Base-by-base conservation (phyloP, 2,329 filamentous ascomycete genomes). In the Aulographum hederae region DNA sequence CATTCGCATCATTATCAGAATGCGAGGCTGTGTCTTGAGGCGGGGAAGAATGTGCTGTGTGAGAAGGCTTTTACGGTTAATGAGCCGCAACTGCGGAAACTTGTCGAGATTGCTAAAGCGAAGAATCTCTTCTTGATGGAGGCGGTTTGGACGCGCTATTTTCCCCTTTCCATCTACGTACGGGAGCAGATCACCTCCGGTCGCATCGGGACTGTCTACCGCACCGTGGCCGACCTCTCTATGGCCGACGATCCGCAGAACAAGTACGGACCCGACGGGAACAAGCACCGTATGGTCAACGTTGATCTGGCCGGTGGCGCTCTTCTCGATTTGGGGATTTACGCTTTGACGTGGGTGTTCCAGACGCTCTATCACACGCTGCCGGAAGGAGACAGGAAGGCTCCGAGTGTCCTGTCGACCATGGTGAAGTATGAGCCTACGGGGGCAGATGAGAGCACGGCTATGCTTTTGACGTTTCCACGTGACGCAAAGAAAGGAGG, bases 1-100 rank as follows among this genome's bases (percentile, higher is more conserved):
- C 84, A 92, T 58, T 85, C 78, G 44, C 84, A 92, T 53, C 84
- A 93, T 60, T 92, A 85, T 60, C 81, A 91, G 52, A 86, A 93
- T 56, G 69, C 72, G 39, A 80, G 84, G 69, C 67, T 91, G n/a
- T 78, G 74, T 27, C 63, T 93, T 25, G 68, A 80, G 41, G 78
- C 78, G 5, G 78, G 80, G 45, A 93, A 92, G 63, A 67, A 86
- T 45, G 81, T 93, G 18, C 67, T 93, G 20, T 92, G 82, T 53
- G 84, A 93, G 55, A 93, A 93, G 63, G 71, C 84, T 0, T 75
- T 93, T 44, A 91, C 82, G 1, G 78, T 86, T 39, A 92, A 77
- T 39, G 81, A 78, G 3, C 62, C 70, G 6, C 84, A 93, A 56
- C 62, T 78, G 16, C 70, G 69, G 53, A 72, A 72, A 49, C 63